phyloP scores from a whole-genome alignment of 768 basidiomycete species.

The Leucocoprinus leucothites region DNA sequence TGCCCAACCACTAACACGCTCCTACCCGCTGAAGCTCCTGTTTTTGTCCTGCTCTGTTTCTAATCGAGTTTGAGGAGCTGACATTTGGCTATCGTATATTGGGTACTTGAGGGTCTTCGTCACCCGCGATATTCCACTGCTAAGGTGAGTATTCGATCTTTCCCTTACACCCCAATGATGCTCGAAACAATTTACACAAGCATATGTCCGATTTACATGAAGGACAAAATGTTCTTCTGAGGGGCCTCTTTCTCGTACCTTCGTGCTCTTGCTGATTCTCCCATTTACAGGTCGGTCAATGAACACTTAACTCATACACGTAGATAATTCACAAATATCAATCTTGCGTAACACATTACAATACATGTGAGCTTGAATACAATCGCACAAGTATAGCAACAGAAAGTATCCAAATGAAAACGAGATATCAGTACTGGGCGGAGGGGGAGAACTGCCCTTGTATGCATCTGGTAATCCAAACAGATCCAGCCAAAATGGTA shows the following conservation, averaged over 20 bases:
- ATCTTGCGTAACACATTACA: neutral
- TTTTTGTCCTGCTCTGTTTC: neutral
- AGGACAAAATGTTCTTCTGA: constrained; percentile 53
- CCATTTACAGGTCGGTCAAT: neutral
- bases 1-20: constrained; percentile 37
- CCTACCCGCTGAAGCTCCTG: constrained; percentile 38
- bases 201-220: constrained; percentile 72
- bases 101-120: constrained; percentile 5
- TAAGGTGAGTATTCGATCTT: constrained; percentile 8
- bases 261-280: neutral
- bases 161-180: constrained; percentile 42
- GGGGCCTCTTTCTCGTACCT: constrained; percentile 18
- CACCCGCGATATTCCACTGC: too few relatives aligned
- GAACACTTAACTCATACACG: neutral
- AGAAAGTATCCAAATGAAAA: neutral
- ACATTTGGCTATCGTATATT: constrained; percentile 5
- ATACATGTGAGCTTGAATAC: neutral
- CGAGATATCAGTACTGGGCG: neutral
- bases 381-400: too few relatives aligned
- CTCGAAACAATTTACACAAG: constrained; percentile 50
- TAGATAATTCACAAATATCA: neutral
- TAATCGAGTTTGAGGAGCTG: neutral
- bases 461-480: neutral
- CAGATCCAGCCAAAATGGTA: neutral
- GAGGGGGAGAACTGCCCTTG: neutral